Evolutionary conservation across 1,284 basidiomycete species (phyloP).

Genomic region (Leccinum olivaceoglutinosum): DNA sequence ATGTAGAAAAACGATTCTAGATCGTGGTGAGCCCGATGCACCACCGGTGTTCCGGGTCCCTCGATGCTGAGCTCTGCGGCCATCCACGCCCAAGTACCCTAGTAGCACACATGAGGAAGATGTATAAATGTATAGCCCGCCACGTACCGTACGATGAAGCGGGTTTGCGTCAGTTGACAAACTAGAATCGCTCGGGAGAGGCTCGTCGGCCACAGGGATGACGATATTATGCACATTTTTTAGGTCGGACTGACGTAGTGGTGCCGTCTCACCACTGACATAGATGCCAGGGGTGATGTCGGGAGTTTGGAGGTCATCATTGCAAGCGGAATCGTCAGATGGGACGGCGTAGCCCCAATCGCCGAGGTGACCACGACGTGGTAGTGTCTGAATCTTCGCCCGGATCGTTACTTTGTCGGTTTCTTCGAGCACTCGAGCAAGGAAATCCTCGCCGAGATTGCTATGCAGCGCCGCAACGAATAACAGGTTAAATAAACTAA

Average conservation of each 20-base stretch:
- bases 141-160: not conserved
- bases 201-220: not conserved
- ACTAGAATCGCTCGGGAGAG: not conserved
- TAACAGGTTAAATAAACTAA: slow-evolving; percentile 8
- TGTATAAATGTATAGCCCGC: not conserved
- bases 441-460: not conserved
- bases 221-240: not conserved
- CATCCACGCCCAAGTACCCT: not conserved
- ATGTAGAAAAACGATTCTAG: not conserved
- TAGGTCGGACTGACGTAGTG: not conserved
- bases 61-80: not conserved
- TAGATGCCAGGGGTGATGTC: not conserved
- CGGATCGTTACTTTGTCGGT: not conserved
- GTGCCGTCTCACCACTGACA: not conserved
- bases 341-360: not conserved
- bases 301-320: not conserved
- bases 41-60: not conserved
- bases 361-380: not conserved
- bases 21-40: not conserved
- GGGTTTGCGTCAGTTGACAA: not conserved
- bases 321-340: not conserved
- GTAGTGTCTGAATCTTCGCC: not conserved
- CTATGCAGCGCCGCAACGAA: not conserved
- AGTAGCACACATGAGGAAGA: not conserved
- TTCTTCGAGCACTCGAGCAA: not conserved